Base-by-base conservation (phyloP, 2,329 filamentous ascomycete genomes). In the Huntiella omanensis region DNA sequence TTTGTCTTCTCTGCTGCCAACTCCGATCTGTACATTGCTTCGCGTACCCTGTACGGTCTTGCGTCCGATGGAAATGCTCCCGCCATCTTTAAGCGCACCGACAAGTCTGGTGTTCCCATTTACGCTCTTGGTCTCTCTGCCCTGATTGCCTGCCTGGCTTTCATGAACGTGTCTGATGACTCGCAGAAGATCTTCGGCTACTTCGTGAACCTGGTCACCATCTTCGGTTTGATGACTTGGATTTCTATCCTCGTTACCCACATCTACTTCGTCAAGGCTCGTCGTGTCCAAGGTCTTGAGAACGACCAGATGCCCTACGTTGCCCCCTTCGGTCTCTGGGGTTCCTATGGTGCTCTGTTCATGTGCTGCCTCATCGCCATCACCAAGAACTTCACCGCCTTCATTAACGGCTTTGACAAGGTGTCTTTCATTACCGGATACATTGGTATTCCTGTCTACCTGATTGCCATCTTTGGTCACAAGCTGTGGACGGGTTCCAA, bases 351-450 rank as follows among this genome's bases (percentile, higher is more conserved):
- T 49, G 80, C 80, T 0, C 67, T 91, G 2, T 64, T 67, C 56
- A 77, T 85, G 62, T 85, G 80, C 62, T 68, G 70, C 55, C 57
- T 91, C 33, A 81, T 91, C 51, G 73, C 80, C 1, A 57, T 92
- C 44, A 88, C 83, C 56, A 92, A 91, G 71, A 87, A 85, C 67
- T 91, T 76, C 61, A 68, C 73, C 47, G 77, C 80, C 49, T 91
- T 91, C 60, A 66, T 74, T 51, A 58, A 54, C 56, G 64, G 53
- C 66, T 49, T 50, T 22, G 54, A 59, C 48, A 68, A 67, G 45
- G 77, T 80, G 65, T 77, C 72, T 55, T 86, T 87, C 61, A 73
- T 87, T 59, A 84, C 79, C 0, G 79, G 78, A 19, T 86, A 86
- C 59, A 64, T 81, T 5, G 82, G 81, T 43, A 85, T 87, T 53